Evolutionary conservation across 352 stramenopile genomes (phyloP).

Genomic region (Phytopythium montanum): DNA sequence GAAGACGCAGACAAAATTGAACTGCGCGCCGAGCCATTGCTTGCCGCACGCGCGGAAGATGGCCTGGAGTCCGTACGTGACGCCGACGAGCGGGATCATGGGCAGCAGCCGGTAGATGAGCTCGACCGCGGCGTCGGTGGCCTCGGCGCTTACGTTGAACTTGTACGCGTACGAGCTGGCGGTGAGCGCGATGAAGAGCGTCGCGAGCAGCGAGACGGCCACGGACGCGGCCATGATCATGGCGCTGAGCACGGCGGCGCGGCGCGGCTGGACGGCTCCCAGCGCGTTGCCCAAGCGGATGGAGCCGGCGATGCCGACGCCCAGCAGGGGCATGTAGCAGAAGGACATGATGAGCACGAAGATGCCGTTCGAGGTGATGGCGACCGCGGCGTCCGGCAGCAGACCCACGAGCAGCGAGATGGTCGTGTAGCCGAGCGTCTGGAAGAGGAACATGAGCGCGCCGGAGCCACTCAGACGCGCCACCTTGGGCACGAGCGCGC

Average conservation of each 20-base stretch:
- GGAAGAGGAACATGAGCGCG: conserved; percentile 30
- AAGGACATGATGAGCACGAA: conserved; percentile 25
- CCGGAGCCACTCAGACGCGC: conserved; percentile 17
- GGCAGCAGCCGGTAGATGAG: conserved; percentile 14
- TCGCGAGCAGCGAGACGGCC: conserved; percentile 13
- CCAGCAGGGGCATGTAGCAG: conserved; percentile 24
- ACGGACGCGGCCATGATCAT: conserved; percentile 20
- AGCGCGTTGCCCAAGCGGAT: conserved; percentile 34
- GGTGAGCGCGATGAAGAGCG: conserved; percentile 12
- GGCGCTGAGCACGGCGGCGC: conserved; percentile 16
- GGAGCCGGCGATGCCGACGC: conserved; percentile 24
- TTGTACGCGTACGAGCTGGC: conserved; percentile 15
- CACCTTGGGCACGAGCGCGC: conserved; percentile 23
- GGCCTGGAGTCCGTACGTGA: conserved; percentile 19
- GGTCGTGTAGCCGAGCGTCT: conserved; percentile 18
- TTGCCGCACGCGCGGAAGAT: conserved; percentile 26
- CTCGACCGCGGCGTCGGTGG: conserved; percentile 9
- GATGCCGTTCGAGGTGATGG: conserved; percentile 34
- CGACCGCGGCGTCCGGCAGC: conserved; percentile 24
- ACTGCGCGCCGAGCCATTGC: conserved; percentile 25
- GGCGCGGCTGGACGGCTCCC: conserved; percentile 19
- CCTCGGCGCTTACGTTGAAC: conserved; percentile 19
- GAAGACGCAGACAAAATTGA: conserved; percentile 32
- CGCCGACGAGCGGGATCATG: conserved; percentile 21
- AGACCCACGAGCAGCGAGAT: conserved; percentile 30